Percentiles rank a stretch among this genome's conserved stretches.
Conservation (phyloP, 2,329 filamentous ascomycete species). For the Fusarium anguioides region DNA sequence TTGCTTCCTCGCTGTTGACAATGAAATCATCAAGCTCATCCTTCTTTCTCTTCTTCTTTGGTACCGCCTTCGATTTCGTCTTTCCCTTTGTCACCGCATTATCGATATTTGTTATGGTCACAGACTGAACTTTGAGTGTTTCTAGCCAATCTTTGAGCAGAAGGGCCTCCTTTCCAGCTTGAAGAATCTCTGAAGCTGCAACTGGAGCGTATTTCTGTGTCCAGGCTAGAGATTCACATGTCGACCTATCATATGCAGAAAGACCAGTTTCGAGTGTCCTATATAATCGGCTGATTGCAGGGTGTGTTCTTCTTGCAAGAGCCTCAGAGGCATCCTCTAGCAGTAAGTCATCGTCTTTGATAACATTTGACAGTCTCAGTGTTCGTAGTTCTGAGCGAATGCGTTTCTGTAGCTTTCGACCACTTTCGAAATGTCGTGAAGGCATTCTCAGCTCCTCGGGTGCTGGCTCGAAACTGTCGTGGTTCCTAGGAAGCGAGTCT, state of each 20-base stretch:
- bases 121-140: conserved; percentile 78
- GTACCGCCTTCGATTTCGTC: conserved; percentile 43
- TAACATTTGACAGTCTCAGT: conserved; percentile 1
- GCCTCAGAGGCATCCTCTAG: conserved; percentile 52
- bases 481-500: conserved; percentile 45
- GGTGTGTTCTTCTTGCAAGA: conserved; percentile 56
- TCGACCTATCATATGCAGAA: conserved; percentile 83
- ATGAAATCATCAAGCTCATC: conserved; percentile 85
- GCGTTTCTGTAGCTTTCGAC: conserved; percentile 62
- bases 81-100: conserved; percentile 44
- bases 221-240: conserved; percentile 81
- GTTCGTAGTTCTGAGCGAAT: conserved; percentile 60
- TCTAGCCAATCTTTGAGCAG: conserved; percentile 85
- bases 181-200: conserved; percentile 77
- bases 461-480: conserved; percentile 57
- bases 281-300: conserved; percentile 70
- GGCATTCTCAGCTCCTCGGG: conserved; percentile 65
- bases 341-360: conserved; percentile 39
- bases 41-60: conserved; percentile 74
- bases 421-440: conserved; percentile 67
- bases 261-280: conserved; percentile 68
- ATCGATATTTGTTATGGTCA: conserved; percentile 69
- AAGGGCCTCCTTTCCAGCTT: conserved; percentile 74
- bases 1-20: conserved; percentile 77
- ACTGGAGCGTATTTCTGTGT: conserved; percentile 84